phyloP scores from a whole-genome alignment of 2,329 filamentous ascomycete genomes.

The Alternaria gaisen region DNA sequence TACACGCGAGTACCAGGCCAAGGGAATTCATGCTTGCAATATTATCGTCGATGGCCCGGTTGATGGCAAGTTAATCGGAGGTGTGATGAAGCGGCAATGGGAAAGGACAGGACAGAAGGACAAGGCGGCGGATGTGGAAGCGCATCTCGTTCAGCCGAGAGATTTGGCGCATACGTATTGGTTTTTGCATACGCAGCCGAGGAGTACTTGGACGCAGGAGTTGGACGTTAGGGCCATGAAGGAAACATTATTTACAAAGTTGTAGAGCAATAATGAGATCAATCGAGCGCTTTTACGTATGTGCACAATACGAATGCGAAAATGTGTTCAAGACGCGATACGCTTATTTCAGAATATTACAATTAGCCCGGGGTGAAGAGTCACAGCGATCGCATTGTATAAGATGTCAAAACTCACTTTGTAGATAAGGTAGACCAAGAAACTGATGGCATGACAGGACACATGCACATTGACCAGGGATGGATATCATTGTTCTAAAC shows the following conservation, averaged over 20 bases:
- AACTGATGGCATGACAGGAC: rapidly evolving
- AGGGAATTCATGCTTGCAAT: background rate
- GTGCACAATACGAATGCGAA: too few species aligned
- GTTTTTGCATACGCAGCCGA: conserved; percentile 33
- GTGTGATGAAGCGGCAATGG: background rate
- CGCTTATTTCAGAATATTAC: too few species aligned
- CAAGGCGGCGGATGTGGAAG: conserved; percentile 10
- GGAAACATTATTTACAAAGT: conserved; percentile 18
- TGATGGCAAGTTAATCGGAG: background rate
- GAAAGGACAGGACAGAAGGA: background rate
- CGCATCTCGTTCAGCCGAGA: conserved; percentile 17
- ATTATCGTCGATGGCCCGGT: background rate
- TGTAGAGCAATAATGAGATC: background rate
- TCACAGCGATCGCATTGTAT: too few species aligned
- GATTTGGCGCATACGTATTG: conserved; percentile 28
- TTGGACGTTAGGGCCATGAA: conserved; percentile 33
- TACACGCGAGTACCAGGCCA: background rate
- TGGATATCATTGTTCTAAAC: rapidly evolving
- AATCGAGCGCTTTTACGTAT: too few species aligned
- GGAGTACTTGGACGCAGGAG: conserved; percentile 36
- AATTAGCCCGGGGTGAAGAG: rapidly evolving
- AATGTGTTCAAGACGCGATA: too few species aligned
- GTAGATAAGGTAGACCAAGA: too few species aligned
- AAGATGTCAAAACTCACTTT: too few species aligned
- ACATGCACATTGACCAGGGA: background rate